Conservation (phyloP, 495 filamentous ascomycete species). For the Tuber borchii region DNA sequence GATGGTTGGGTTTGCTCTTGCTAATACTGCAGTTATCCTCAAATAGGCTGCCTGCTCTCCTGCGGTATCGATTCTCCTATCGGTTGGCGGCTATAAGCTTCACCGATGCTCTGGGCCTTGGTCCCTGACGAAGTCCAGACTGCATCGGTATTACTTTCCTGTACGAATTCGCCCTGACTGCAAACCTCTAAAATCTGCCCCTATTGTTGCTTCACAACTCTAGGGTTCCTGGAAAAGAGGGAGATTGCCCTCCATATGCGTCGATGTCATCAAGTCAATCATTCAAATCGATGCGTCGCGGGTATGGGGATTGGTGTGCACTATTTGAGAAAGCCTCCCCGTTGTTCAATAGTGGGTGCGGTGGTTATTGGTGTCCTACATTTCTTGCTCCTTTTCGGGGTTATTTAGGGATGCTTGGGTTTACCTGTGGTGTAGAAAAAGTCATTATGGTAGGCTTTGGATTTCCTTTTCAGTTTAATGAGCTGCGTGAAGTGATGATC, state of each 20-base stretch:
- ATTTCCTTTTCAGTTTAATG: neutral
- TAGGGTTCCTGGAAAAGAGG: conserved; percentile 39
- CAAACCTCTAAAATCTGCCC: conserved; percentile 38
- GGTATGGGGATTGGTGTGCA: conserved; percentile 34
- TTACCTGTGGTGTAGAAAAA: conserved; percentile 8
- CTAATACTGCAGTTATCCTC: neutral
- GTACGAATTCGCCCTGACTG: conserved; percentile 5
- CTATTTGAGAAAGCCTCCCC: conserved; percentile 36
- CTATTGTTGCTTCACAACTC: conserved; percentile 34
- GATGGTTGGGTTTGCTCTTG: neutral
- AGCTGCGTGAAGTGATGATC: conserved; percentile 31
- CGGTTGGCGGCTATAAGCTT: neutral
- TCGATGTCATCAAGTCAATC: conserved; percentile 30
- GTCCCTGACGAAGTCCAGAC: conserved; percentile 35
- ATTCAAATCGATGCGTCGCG: conserved; percentile 35
- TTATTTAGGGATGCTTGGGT: conserved; percentile 10
- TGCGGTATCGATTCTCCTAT: neutral
- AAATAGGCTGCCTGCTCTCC: neutral
- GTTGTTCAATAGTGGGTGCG: conserved; percentile 26
- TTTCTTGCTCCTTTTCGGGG: conserved; percentile 5
- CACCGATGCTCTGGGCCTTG: conserved; percentile 32
- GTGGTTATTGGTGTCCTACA: conserved; percentile 39
- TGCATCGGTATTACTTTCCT: conserved; percentile 17
- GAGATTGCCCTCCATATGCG: conserved; percentile 34
- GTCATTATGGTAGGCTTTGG: neutral